phyloP scores from a whole-genome alignment of 2,329 filamentous ascomycete genomes.

The Periconia sp. region DNA sequence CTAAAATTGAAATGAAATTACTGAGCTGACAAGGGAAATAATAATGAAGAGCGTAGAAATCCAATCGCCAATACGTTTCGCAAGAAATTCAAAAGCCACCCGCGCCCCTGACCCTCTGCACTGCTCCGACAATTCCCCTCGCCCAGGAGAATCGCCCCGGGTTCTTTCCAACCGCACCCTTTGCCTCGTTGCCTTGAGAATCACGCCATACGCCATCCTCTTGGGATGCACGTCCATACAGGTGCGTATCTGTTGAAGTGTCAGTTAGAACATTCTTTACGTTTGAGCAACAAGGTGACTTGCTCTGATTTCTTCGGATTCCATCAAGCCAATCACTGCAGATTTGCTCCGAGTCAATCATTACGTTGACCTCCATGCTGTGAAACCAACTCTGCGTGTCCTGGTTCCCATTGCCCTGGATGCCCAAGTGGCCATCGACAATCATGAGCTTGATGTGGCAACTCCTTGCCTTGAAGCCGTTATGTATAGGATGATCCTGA shows the following conservation, averaged over 20 bases:
- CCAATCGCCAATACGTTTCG: too few relatives aligned
- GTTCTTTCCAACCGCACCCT: conserved; percentile 52
- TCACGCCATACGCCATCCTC: conserved; percentile 70
- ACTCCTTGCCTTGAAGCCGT: conserved; percentile 67
- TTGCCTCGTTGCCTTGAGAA: conserved; percentile 46
- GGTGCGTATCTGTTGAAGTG: conserved; percentile 57
- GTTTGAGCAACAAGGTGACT: background rate
- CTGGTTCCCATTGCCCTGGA: conserved; percentile 79
- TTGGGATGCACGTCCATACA: conserved; percentile 60
- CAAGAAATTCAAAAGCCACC: conserved; percentile 64
- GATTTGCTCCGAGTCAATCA: conserved; percentile 69
- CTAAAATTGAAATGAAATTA: too few relatives aligned
- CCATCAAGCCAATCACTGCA: conserved; percentile 69
- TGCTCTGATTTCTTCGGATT: conserved; percentile 67
- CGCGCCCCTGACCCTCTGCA: conserved; percentile 63
- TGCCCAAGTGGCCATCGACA: conserved; percentile 70
- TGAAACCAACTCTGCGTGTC: conserved; percentile 84
- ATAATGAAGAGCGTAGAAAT: too few relatives aligned
- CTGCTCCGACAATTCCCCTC: conserved; percentile 63
- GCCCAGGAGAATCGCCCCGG: conserved; percentile 64
- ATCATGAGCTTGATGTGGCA: conserved; percentile 83
- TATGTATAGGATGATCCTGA: conserved; percentile 70
- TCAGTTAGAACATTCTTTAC: background rate
- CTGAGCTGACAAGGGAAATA: too few relatives aligned
- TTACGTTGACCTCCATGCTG: conserved; percentile 77